Evolutionary conservation across 2,329 filamentous ascomycete genomes (phyloP).

Genomic region (Ustulina deusta): DNA sequence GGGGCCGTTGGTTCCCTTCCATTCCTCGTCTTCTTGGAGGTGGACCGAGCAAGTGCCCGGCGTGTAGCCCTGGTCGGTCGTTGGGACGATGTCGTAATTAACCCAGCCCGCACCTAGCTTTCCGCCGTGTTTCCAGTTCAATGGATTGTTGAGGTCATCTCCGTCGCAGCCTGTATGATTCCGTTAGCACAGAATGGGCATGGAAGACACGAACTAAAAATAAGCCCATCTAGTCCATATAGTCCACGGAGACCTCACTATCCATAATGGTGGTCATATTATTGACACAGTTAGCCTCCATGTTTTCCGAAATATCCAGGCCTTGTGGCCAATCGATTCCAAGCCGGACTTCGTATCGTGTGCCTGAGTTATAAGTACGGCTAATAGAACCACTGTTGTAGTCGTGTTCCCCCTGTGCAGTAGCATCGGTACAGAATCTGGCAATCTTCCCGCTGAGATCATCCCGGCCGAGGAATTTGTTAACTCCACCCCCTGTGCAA

Average conservation of each 20-base stretch:
- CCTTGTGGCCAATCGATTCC: slow-evolving; percentile 22
- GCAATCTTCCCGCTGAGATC: not conserved
- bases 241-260: not conserved
- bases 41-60: slow-evolving; percentile 14
- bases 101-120: slow-evolving; percentile 10
- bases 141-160: slow-evolving; percentile 1
- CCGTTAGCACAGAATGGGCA: not conserved
- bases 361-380: not conserved
- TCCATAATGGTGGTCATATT: slow-evolving; percentile 20
- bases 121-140: slow-evolving; percentile 23
- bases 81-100: slow-evolving; percentile 9
- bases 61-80: slow-evolving; percentile 12
- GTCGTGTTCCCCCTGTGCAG: slow-evolving; percentile 9
- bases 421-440: not conserved
- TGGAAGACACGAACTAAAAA: not conserved
- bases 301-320: slow-evolving; percentile 18
- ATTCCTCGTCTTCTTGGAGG: slow-evolving; percentile 10
- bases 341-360: slow-evolving; percentile 16
- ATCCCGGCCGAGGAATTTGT: slow-evolving; percentile 15
- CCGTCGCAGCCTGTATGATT: slow-evolving; percentile 15
- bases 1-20: not conserved
- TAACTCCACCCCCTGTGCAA: not conserved
- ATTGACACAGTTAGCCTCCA: slow-evolving; percentile 8
- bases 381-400: slow-evolving; percentile 14
- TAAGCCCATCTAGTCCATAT: not conserved